phyloP scores from a whole-genome alignment of 1,284 basidiomycete species.

The Cutaneotrichosporon dermatis region DNA sequence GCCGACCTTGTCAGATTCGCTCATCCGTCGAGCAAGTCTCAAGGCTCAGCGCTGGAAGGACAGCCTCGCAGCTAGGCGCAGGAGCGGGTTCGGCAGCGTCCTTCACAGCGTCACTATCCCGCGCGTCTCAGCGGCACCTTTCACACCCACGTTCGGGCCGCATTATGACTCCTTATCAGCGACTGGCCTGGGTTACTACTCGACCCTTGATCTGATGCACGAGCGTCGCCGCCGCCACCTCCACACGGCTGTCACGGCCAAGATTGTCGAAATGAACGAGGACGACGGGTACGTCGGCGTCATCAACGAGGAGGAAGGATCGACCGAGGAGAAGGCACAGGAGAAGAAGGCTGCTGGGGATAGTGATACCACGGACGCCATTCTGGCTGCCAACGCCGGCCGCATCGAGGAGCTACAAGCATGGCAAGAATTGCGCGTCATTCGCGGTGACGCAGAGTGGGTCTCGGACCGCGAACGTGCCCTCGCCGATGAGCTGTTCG shows the following conservation, averaged over 20 bases:
- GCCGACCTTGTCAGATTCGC: slow-evolving; percentile 26
- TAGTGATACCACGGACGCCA: slow-evolving; percentile 19
- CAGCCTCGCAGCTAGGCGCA: slow-evolving; percentile 2
- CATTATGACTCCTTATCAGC: slow-evolving; percentile 34
- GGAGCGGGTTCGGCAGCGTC: neutral
- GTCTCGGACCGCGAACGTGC: slow-evolving; percentile 30
- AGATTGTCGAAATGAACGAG: slow-evolving; percentile 2
- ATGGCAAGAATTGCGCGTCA: slow-evolving; percentile 36
- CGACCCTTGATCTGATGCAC: slow-evolving; percentile 37
- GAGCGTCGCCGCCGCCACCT: slow-evolving; percentile 22
- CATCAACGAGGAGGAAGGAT: neutral
- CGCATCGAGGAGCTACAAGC: slow-evolving; percentile 36
- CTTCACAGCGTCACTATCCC: slow-evolving; percentile 8
- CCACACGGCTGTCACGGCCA: slow-evolving; percentile 12
- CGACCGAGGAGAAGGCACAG: neutral
- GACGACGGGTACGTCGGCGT: slow-evolving; percentile 12
- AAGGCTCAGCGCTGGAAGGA: slow-evolving; percentile 42
- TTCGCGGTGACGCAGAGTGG: slow-evolving; percentile 20
- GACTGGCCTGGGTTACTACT: slow-evolving; percentile 32
- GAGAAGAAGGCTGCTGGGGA: slow-evolving; percentile 6
- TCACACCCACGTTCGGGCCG: slow-evolving; percentile 38
- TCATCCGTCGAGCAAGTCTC: slow-evolving; percentile 36
- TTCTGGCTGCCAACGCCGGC: slow-evolving; percentile 29
- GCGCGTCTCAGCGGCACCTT: slow-evolving; percentile 5
- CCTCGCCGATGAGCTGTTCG: slow-evolving; percentile 34